Evolutionary conservation across 2,329 filamentous ascomycete species (phyloP), one percentile per base, ranked within the genome.

Genomic region (Trichoderma sp.): DNA sequence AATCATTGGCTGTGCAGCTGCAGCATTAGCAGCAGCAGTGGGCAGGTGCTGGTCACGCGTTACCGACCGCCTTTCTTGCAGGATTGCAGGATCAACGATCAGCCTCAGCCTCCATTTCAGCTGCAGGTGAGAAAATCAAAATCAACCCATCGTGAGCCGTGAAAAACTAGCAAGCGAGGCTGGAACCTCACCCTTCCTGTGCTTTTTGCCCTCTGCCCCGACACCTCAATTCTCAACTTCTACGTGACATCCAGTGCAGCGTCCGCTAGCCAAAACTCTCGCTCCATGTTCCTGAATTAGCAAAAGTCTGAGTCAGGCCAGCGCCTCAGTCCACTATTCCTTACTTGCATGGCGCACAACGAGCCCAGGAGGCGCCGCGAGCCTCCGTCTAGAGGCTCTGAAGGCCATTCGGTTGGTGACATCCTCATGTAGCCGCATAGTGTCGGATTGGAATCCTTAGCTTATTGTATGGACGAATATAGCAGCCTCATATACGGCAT

Each of bases 311-410:
- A 65, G 61, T 56, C 61, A 56, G 61, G 34, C 28, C 61, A 26
- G n/a, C 28, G 43, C 43, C 59, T 61, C 43, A 39, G 24, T 61
- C 55, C 37, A n/a, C 24, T 46, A 30, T 37, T 26, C 5, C 56
- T 46, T 21, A 24, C n/a, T 26, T 67, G 5, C 32, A 59, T 68
- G 67, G 59, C 67, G 30, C 32, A 30, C 59, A 58, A 64, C 58
- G 59, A 68, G 16, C 16, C 46, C 24, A 64, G 43, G 58, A 37
- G 59, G 52, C 52, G 59, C 34, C 59, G 67, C 43, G 67, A 64
- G 52, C 67, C 59, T 26, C 63, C 59, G 51, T 39, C 34, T 7
- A 59, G 54, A 34, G 37, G 39, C 13, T 30, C 59, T 10, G 67
- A 68, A 56, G 43, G 54, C 43, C 24, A 58, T 28, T 34, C 52